Base-by-base conservation (phyloP, 805 yeast species). In the Yarrowia bubula region DNA sequence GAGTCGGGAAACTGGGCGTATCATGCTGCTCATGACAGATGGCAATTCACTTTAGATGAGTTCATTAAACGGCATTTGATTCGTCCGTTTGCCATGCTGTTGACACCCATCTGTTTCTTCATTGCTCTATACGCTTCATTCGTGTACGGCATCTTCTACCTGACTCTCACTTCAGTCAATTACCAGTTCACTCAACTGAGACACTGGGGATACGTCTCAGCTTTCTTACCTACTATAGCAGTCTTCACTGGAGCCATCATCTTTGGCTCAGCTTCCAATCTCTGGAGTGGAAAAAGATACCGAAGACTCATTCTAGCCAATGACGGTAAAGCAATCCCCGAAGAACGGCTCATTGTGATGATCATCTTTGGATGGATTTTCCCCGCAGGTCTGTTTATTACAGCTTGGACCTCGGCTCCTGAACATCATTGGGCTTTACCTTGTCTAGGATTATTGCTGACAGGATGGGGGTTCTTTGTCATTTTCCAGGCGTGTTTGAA, bases 1-100 rank as follows among this genome's bases (percentile, higher is more conserved):
- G 79, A 81, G 65, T 83, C 86, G 1, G 85, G 84, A 6, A 85
- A 84, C 70, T 69, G 68, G 15, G 73, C 77, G 65, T 80, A 79
- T 76, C 90, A 91, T 90, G 90, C 98, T 22, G 96, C 90, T 76
- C 96, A 90, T 74, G 98, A 92, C 74, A 95, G 93, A 35, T 85
- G 84, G 73, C 90, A 90, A 57, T 75, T 91, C 74, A 77, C 88
- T 1, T 74, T 89, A 55, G 79, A 78, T 38, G 96, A 92, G 74
- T 79, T 92, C 75, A 70, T 90, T 66, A 81, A 84, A 66, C 83
- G 89, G 28, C 90, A 92, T 78, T 80, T 92, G 65, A 76, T 84
- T 70, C 83, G 97, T 71, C 98, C 98, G 1, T 77, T 93, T 68
- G 85, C 84, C 69, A 90, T 93, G 77, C 85, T 85, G 15, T 75